phyloP scores from a whole-genome alignment of 805 yeast species.

The Huiozyma sinensis region DNA sequence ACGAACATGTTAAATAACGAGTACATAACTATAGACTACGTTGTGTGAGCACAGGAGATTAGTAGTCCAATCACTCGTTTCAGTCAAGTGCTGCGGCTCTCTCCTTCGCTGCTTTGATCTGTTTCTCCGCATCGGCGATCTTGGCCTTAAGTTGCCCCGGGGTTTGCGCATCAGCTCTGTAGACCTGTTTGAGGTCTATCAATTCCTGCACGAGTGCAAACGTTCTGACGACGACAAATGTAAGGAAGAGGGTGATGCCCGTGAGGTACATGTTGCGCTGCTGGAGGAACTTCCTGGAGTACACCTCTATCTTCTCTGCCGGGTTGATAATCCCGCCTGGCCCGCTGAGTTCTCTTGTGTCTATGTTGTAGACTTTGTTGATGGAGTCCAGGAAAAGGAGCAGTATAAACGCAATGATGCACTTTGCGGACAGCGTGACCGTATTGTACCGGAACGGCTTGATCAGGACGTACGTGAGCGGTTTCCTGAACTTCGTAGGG shows the following conservation, averaged over 20 bases:
- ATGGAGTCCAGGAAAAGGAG: conserved; percentile 82
- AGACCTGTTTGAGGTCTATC: conserved; percentile 50
- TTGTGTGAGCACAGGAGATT: conserved; percentile 1
- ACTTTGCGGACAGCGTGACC: conserved; percentile 67
- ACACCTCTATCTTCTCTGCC: conserved; percentile 65
- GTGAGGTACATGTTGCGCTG: conserved; percentile 94
- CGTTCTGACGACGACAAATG: conserved; percentile 76
- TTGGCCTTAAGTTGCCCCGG: neutral
- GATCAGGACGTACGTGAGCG: conserved; percentile 49
- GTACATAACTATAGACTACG: conserved; percentile 13
- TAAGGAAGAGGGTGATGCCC: conserved; percentile 87
- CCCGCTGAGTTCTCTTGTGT: conserved; percentile 32
- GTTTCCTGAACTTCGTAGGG: conserved; percentile 64
- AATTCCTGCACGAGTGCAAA: conserved; percentile 70
- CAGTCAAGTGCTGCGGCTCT: neutral
- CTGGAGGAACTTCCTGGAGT: conserved; percentile 86
- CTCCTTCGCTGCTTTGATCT: neutral
- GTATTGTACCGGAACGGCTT: conserved; percentile 63
- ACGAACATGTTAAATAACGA: conserved; percentile 13
- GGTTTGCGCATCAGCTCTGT: conserved; percentile 8
- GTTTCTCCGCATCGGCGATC: neutral
- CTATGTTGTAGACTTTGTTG: conserved; percentile 66
- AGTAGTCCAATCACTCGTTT: neutral
- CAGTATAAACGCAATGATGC: conserved; percentile 72
- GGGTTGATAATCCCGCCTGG: conserved; percentile 13